These are phyloP conservation scores for Reutealis trisperma DNA, from an alignment of 345 rosid species.

Conservation along the genomic window DNA sequence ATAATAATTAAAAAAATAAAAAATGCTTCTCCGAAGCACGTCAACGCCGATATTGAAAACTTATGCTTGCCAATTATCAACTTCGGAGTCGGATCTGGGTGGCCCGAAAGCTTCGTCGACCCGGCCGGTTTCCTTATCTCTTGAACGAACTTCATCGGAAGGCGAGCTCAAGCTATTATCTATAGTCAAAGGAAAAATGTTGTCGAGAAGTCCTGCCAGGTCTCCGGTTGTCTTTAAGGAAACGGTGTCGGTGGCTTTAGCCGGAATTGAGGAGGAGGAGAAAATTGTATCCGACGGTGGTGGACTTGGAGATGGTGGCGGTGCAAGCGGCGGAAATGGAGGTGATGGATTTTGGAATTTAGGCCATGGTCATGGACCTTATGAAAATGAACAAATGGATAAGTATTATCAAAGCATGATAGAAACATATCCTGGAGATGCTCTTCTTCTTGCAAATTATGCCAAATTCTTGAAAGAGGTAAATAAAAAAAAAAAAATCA, in stretches of 20 bases:
- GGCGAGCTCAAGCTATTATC: slow-evolving; percentile 25
- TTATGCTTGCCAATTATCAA: slow-evolving; percentile 15
- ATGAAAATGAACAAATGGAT: slow-evolving; percentile 38
- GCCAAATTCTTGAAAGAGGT: slow-evolving; percentile 62
- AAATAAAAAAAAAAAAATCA: background rate
- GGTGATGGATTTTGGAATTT: slow-evolving; percentile 26
- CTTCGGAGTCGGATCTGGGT: slow-evolving; percentile 8
- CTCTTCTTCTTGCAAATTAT: slow-evolving; percentile 53
- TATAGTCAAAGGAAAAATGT: slow-evolving; percentile 15
- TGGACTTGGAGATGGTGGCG: slow-evolving; percentile 3
- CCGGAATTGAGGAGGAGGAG: slow-evolving; percentile 1
- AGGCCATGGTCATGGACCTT: slow-evolving; percentile 8
- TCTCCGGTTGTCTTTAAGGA: slow-evolving; percentile 12
- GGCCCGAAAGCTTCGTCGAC: slow-evolving; percentile 2
- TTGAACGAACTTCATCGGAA: slow-evolving; percentile 31
- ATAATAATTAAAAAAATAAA: background rate
- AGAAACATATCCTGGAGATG: slow-evolving; percentile 41
- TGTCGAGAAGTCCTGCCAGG: background rate
- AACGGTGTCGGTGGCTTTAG: slow-evolving; percentile 7
- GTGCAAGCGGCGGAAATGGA: slow-evolving; percentile 25
- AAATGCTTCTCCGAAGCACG: slow-evolving; percentile 44
- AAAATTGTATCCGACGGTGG: background rate
- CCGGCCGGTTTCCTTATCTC: slow-evolving; percentile 26
- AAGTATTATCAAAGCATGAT: slow-evolving; percentile 49
- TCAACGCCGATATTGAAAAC: slow-evolving; percentile 36